Percentiles rank a stretch among this genome's conserved stretches.
These are phyloP conservation scores for Floccularia luteovirens DNA, from an alignment of 768 basidiomycete species.

Conservation along the genomic window DNA sequence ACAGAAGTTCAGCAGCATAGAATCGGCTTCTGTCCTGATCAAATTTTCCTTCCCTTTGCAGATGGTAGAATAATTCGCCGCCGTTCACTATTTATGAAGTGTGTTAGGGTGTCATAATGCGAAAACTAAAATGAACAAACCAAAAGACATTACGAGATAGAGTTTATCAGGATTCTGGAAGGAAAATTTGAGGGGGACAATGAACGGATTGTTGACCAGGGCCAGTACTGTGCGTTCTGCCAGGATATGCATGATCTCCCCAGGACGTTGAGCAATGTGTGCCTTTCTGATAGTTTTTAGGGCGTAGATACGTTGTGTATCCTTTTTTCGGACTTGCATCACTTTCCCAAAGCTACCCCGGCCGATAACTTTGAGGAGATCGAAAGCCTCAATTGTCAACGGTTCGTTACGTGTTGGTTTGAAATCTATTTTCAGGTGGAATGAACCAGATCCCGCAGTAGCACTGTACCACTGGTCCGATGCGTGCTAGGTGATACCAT, in stretches of 20 bases:
- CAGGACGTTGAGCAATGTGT: slow-evolving; percentile 91
- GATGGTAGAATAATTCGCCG: slow-evolving; percentile 95
- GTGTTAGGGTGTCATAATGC: slow-evolving; percentile 2
- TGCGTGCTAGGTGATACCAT: slow-evolving; percentile 41
- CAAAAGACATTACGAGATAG: slow-evolving; percentile 95
- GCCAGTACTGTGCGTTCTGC: slow-evolving; percentile 96
- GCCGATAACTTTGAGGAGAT: slow-evolving; percentile 95
- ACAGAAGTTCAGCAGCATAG: slow-evolving; percentile 95
- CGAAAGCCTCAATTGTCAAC: slow-evolving; percentile 94
- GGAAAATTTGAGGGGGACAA: slow-evolving; percentile 97
- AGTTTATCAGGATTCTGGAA: slow-evolving; percentile 98
- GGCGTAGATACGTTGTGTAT: slow-evolving; percentile 96
- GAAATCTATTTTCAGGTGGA: slow-evolving; percentile 95
- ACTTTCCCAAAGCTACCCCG: slow-evolving; percentile 98
- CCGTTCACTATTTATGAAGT: slow-evolving; percentile 66
- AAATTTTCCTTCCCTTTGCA: slow-evolving; percentile 95
- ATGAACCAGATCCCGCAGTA: slow-evolving; percentile 78
- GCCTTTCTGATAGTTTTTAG: slow-evolving; percentile 98
- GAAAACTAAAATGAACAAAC: slow-evolving; percentile 28
- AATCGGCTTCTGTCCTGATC: slow-evolving; percentile 90
- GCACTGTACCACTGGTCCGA: slow-evolving; percentile 91
- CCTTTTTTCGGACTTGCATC: slow-evolving; percentile 99
- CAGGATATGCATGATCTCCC: slow-evolving; percentile 96
- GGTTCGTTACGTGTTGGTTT: slow-evolving; percentile 78
- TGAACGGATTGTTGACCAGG: slow-evolving; percentile 97